Base-by-base conservation (phyloP, 2,329 filamentous ascomycete genomes). In the Trichoderma endophyticum region DNA sequence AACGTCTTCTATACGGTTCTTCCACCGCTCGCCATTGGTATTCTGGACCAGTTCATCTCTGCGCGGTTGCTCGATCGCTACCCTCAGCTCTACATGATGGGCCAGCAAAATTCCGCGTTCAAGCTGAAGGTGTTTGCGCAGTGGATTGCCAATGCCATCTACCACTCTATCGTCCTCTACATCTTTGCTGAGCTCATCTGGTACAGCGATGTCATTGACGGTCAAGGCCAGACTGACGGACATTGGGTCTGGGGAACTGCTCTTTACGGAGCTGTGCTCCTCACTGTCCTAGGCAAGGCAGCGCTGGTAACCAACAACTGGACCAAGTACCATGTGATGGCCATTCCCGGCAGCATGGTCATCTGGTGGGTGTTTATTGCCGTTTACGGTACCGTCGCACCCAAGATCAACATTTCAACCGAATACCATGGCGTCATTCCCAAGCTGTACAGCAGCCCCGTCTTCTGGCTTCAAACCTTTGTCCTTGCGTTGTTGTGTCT, bases 231-330 rank as follows among this genome's bases (percentile, higher is more conserved):
- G 77, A 89, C 91, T 15, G 93, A 93, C 11, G 96, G 95, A 1
- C 96, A 98, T 81, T 99, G 96, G 96, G 93, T 98, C 4, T 99
- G 96, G 96, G 96, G 95, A 71, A 94, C 94, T 6, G 91, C 92
- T n/a, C 86, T 98, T 28, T 99, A 99, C 84, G 97, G 94, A 1
- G 91, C 96, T 7, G 94, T 94, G n/a, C 89, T 99, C 26, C 89
- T 95, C 28, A 98, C 96, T 0, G 95, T 98, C 0, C 90, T 99
- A 4, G 93, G 94, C 74, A 99, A 99, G 84, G 96, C 96, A 4
- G 94, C 94, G 1, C 87, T 99, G 73, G 93, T 98, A 75, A 97
- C 95, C 26, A 98, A 94, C 82, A 95, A 97, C 82, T 99, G 96
- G 96, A 99, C 96, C 62, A 99, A 99, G 83, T 99, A 97, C 81